Evolutionary conservation across 2,329 filamentous ascomycete species (phyloP), one percentile per base, ranked within the genome.

Genomic region (Lomentospora prolificans): DNA sequence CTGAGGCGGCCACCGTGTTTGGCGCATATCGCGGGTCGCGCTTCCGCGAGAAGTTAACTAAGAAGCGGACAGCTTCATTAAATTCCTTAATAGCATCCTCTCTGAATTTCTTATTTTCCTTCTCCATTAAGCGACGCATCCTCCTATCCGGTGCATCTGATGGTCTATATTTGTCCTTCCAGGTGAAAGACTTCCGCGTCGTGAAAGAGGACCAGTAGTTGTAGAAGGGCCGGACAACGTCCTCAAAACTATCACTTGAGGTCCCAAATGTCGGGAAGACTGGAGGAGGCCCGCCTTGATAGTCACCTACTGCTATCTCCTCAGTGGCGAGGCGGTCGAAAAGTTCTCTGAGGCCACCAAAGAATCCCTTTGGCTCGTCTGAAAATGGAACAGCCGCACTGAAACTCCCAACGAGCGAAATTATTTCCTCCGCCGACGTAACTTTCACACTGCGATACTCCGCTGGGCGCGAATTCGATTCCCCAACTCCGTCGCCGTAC

Each of bases 11-110:
- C 65, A 91, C 87, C 0, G 77, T 81, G 62, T 90, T 92, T 25
- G 84, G 80, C 4, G 87, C 78, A 66, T 90, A 95, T 46, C 94
- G 83, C 0, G 90, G 90, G 66, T 99, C 94, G 31, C 94, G 82
- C 72, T 96, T 97, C 61, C 89, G 85, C 14, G 92, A 87, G 69
- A 97, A 97, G 1, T 84, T 79, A 2, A 97, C 87, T 10, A 99
- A 77, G 5, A 90, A 88, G 57, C 89, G 76, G 28, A 99, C 90
- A 3, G 90, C 87, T 58, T 96, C 90, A 69, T 96, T 97, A 73
- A 96, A 97, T 61, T 96, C 89, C 56, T 86, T 82, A 9, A 87
- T 81, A 2, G 84, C 90, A 55, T 92, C 87, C 19, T 96, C 91
- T 54, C 94, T 81, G 24, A 86, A 71, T 60, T 87, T 87, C 62